Conservation (phyloP, 2,329 filamentous ascomycete genomes). For the Aureobasidium sp. region DNA sequence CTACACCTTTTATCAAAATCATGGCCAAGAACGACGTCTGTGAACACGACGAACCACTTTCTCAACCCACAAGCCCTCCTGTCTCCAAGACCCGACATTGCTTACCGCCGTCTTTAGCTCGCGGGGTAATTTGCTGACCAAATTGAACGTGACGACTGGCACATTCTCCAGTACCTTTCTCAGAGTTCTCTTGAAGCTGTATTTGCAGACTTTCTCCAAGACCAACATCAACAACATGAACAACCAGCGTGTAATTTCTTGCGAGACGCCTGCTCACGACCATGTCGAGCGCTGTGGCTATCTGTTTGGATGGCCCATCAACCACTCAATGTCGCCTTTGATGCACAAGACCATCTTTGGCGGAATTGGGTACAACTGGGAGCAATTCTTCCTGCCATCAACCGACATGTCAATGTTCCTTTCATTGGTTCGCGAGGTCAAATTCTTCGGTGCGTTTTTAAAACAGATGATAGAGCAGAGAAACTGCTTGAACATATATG, state of each 20-base stretch:
- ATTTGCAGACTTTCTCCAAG: not conserved
- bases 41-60: constrained; percentile 1
- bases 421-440: constrained; percentile 46
- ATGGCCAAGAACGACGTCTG: not conserved
- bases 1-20: not conserved
- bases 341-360: constrained; percentile 50
- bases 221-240: not conserved
- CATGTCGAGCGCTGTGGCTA: constrained; percentile 46
- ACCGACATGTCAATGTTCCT: constrained; percentile 40
- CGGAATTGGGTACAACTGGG: constrained; percentile 45
- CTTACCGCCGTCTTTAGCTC: constrained; percentile 3
- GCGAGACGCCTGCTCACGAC: constrained; percentile 15
- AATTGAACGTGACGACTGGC: not conserved
- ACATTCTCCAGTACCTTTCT: not conserved
- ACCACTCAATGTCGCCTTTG: constrained; percentile 50
- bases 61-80: not conserved
- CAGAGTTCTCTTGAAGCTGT: not conserved
- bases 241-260: constrained; percentile 11
- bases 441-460: constrained; percentile 51
- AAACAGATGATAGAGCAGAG: not conserved
- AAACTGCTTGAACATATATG: not conserved
- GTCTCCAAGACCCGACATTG: not conserved
- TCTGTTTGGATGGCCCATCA: constrained; percentile 51
- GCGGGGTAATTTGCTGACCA: constrained; percentile 14
- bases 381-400: constrained; percentile 43